These are phyloP conservation scores for Penicillium egyptiacum DNA, from an alignment of 495 filamentous ascomycete species.

Conservation along the genomic window DNA sequence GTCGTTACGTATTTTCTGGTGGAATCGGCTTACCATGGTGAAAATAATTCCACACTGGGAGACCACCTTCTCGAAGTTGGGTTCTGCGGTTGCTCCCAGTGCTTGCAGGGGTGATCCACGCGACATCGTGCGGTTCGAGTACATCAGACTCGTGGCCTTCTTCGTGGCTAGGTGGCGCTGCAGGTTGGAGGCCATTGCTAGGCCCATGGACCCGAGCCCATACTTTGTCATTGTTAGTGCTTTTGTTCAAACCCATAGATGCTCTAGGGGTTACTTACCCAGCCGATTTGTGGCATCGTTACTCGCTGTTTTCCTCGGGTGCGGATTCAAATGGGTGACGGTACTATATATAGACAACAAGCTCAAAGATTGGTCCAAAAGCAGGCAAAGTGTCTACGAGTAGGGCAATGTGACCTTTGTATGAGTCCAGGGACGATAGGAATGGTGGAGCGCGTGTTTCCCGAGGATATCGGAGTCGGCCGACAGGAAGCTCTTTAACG, in stretches of 20 bases:
- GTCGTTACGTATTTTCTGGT: not conserved
- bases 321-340: not conserved
- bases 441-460: slow-evolving; percentile 24
- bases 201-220: slow-evolving; percentile 51
- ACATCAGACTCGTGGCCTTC: slow-evolving; percentile 38
- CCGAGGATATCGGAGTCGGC: slow-evolving; percentile 35
- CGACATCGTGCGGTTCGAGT: slow-evolving; percentile 47
- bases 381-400: too few species aligned
- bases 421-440: not conserved
- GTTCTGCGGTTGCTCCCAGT: slow-evolving; percentile 37
- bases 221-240: slow-evolving; percentile 31
- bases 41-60: slow-evolving; percentile 45
- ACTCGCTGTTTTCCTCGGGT: not conserved
- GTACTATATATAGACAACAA: not conserved
- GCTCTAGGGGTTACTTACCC: slow-evolving; percentile 25
- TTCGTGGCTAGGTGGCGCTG: slow-evolving; percentile 45
- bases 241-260: not conserved
- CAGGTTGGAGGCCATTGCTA: slow-evolving; percentile 51
- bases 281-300: slow-evolving; percentile 44
- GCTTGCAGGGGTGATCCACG: slow-evolving; percentile 38
- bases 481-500: slow-evolving; percentile 18
- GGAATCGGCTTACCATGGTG: slow-evolving; percentile 38
- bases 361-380: not conserved
- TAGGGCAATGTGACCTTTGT: not conserved
- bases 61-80: slow-evolving; percentile 39